These are phyloP conservation scores for Capsella rubella DNA, from an alignment of 441 rosid species.

Conservation along the genomic window DNA sequence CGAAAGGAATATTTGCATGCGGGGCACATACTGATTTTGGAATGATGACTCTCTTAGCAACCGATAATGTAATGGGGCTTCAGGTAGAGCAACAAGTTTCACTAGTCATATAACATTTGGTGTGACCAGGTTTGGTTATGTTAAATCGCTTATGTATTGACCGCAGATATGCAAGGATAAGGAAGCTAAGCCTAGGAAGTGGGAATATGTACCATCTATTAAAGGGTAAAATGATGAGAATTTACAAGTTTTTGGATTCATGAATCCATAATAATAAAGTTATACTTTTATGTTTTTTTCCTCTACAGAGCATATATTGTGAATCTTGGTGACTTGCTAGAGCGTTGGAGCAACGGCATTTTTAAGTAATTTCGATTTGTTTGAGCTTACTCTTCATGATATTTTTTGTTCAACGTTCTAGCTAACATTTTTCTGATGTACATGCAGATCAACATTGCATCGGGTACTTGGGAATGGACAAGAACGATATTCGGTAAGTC, in stretches of 20 bases:
- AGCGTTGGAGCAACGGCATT: slow-evolving; percentile 88
- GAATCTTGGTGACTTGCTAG: slow-evolving; percentile 64
- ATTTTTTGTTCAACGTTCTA: too few species aligned
- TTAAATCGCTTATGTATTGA: slow-evolving; percentile 4
- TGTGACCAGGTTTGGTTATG: background rate
- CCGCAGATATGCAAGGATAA: slow-evolving; percentile 84
- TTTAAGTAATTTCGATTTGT: slow-evolving; percentile 61
- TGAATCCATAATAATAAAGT: background rate
- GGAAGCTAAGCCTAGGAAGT: slow-evolving; percentile 64
- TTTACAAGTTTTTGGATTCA: background rate
- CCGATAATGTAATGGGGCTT: slow-evolving; percentile 78
- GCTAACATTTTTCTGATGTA: background rate
- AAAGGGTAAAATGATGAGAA: slow-evolving; percentile 18
- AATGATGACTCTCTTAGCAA: slow-evolving; percentile 81
- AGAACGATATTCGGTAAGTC: slow-evolving; percentile 80
- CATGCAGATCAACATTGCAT: slow-evolving; percentile 77
- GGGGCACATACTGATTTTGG: slow-evolving; percentile 96
- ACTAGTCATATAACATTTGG: background rate
- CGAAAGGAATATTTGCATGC: slow-evolving; percentile 79
- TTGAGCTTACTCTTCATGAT: background rate
- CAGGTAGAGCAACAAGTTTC: slow-evolving; percentile 51
- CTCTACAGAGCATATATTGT: slow-evolving; percentile 35
- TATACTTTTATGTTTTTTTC: background rate
- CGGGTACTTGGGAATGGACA: slow-evolving; percentile 79
- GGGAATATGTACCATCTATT: slow-evolving; percentile 76